Evolutionary conservation across 129 eudicot genomes (phyloP).

Genomic region (Pittosporum tobira): DNA sequence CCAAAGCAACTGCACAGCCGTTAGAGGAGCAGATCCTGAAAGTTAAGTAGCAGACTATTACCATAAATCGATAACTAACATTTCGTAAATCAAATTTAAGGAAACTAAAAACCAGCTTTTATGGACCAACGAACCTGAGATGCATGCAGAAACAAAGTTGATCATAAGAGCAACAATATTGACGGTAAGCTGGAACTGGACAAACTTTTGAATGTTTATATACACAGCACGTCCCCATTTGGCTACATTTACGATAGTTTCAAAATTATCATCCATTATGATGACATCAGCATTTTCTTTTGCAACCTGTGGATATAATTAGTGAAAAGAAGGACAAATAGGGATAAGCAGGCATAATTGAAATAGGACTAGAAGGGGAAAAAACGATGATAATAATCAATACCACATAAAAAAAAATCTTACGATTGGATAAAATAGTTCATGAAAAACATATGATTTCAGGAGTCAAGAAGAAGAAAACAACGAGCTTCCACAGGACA

Average conservation of each 20-base stretch:
- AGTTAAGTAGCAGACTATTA: neutral
- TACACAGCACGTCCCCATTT: conserved; percentile 97
- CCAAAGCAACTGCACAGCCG: conserved; percentile 91
- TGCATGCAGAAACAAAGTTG: conserved; percentile 86
- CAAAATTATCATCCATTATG: conserved; percentile 76
- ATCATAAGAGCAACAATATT: conserved; percentile 90
- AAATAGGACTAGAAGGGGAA: neutral
- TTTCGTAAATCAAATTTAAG: neutral
- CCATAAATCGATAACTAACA: no score
- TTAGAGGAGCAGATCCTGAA: conserved; percentile 86
- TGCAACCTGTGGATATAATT: conserved; percentile 53
- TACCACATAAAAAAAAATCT: no score
- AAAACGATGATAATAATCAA: neutral
- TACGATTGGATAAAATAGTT: no score
- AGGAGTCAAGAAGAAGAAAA: no score
- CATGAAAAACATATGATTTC: no score
- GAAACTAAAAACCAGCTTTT: neutral
- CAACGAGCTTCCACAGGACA: no score
- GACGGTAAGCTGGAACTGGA: conserved; percentile 95
- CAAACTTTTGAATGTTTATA: conserved; percentile 93
- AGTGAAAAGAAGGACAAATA: neutral
- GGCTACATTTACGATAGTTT: conserved; percentile 84
- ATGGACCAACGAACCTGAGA: conserved; percentile 41
- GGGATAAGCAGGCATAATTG: no score
- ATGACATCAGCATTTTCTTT: conserved; percentile 93